Base-by-base conservation (phyloP, 805 yeast genomes). In the Lipomyces sp. region DNA sequence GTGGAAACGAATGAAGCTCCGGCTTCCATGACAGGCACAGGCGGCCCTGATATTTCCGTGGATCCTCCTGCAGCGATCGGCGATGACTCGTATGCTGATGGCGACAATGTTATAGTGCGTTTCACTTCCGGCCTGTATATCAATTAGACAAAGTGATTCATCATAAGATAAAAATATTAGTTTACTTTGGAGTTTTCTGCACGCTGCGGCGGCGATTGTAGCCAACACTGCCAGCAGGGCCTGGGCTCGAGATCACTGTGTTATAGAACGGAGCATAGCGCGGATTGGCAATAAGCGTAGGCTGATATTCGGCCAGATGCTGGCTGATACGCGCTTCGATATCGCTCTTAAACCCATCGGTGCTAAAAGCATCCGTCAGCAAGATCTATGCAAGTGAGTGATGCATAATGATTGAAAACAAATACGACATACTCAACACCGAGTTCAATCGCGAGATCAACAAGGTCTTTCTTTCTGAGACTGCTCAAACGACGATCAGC, bases 381-480 rank as follows among this genome's bases (percentile, higher is more conserved):
- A 2, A 15, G 7, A 42, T 4, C n/a, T 5, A 42, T 6, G 48
- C n/a, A 42, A n/a, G n/a, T n/a, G n/a, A n/a, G n/a, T n/a, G 48
- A 42, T 42, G 15, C n/a, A 42, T 42, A 18, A 6, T 15, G 24
- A 42, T 4, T 42, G 48, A 15, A 33, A 51, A 18, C 32, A 24
- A 6, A 13, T 15, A n/a, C 15, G 29, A 63, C 80, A 32, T 70
- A 78, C 81, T 70, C 71, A 62, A 81, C 67, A 35, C 75, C 75
- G 66, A 81, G 77, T 48, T 73, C 75, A 15, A 72, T 65, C 29
- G 83, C 81, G 58, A 81, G 71, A 24, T 74, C 75, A 63, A 77
- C 75, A 60, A 81, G 76, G 30, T 77, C 77, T 39, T 75, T 73
- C 74, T 81, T 81, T 63, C 76, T 79, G 74, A 80, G 68, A 58